Conservation (phyloP, 306 rosid genomes). For the Dalbergia oliveri region DNA sequence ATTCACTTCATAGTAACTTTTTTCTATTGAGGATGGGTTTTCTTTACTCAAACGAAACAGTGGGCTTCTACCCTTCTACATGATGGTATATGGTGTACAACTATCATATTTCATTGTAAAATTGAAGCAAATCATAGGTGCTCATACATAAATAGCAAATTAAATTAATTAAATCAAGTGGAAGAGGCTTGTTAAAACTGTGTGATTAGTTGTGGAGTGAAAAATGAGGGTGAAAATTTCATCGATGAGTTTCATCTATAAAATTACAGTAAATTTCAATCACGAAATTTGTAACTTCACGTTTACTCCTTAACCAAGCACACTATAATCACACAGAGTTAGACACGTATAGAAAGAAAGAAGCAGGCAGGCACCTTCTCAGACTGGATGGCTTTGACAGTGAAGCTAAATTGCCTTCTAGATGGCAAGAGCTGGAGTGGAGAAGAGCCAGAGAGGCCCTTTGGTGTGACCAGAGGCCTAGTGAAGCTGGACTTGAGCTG, state of each 20-base stretch:
- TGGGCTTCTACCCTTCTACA: neutral
- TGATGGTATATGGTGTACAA: neutral
- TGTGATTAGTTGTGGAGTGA: too few species aligned
- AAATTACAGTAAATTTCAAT: too few species aligned
- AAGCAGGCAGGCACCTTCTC: conserved; percentile 64
- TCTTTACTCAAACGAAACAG: neutral
- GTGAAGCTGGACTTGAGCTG: conserved; percentile 88
- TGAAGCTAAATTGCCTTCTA: conserved; percentile 59
- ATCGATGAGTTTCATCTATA: too few species aligned
- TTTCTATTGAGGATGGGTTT: neutral
- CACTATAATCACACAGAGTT: too few species aligned
- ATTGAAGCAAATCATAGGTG: neutral
- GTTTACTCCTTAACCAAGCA: too few species aligned
- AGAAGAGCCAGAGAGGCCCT: conserved; percentile 72
- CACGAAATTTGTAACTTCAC: too few species aligned
- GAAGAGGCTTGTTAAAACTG: neutral
- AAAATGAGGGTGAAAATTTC: too few species aligned
- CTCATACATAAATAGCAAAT: neutral
- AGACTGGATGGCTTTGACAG: conserved; percentile 80
- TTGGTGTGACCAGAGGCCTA: conserved; percentile 70
- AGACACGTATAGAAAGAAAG: neutral
- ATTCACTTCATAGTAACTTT: neutral
- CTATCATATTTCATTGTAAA: neutral
- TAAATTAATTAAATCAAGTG: neutral
- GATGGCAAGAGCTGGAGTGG: conserved; percentile 51